Base-by-base conservation (phyloP, 345 rosid genomes). In the Citrus glauca region DNA sequence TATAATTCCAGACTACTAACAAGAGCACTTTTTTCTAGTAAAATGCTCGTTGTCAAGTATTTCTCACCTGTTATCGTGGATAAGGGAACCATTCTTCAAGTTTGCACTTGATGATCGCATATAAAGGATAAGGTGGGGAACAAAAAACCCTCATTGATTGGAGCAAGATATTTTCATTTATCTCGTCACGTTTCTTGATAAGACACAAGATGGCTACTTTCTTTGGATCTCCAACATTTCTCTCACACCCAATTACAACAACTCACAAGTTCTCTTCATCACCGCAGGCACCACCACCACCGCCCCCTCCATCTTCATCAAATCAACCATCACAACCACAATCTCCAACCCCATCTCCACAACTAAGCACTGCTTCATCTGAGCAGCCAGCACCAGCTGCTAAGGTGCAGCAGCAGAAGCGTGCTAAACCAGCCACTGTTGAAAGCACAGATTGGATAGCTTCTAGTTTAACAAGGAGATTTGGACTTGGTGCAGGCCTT, bases 391-490 rank as follows among this genome's bases (percentile, higher is more conserved):
- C 63, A 60, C 78, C 74, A 33, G 77, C 90, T 2, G 71, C 78
- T 1, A 35, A 83, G 45, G 80, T 74, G 79, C 84, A 88, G 25
- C 87, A 81, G 82, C 78, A 83, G 72, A 88, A 83, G 80, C 83
- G 84, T 57, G 27, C 77, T 30, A 79, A 78, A 63, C 76, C 85
- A 42, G 61, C 84, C 38, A 79, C 71, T 75, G 92, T 78, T 38
- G 97, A 91, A 45, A 78, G 86, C 62, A 92, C 97, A 6, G 98
- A 95, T 76, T 93, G 98, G 98, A 85, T 95, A 20, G 98, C 99
- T 75, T 93, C 97, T 69, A 86, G 89, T 10, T 75, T 95, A 71
- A 95, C 99, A 33, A 85, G 98, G 74, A 87, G 98, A 73, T 95
- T 90, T 73, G 98, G 99, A 28, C 85, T 95, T 55, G 96, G 98